Evolutionary conservation across 2,329 filamentous ascomycete genomes (phyloP).

Genomic region (Elsinoe perseae): DNA sequence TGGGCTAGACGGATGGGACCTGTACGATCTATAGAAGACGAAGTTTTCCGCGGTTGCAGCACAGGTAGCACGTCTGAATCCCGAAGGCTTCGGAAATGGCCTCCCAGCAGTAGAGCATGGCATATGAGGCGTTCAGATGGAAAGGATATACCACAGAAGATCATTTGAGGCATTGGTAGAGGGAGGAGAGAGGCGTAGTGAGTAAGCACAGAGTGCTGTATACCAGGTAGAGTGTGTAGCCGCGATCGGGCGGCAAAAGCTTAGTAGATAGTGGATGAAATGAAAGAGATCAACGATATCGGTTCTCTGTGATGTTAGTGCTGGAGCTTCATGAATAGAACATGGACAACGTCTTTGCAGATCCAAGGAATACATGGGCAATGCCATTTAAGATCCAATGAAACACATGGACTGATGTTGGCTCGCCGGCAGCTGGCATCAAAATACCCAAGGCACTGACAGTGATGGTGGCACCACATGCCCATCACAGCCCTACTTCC

Average conservation of each 20-base stretch:
- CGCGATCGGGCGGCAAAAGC: background rate
- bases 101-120: background rate
- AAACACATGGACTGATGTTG: no score
- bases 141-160: slow-evolving; percentile 9
- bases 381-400: no score
- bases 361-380: no score
- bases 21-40: slow-evolving; percentile 49
- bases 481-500: no score
- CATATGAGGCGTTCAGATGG: slow-evolving; percentile 3
- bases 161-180: background rate
- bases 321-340: no score
- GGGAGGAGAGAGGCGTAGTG: background rate
- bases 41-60: background rate
- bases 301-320: background rate
- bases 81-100: background rate
- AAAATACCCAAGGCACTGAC: no score
- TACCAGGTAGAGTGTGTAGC: background rate
- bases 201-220: background rate
- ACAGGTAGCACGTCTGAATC: background rate
- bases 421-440: no score
- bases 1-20: slow-evolving; percentile 55
- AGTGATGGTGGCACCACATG: no score
- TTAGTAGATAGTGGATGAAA: slow-evolving; percentile 4
- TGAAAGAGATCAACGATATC: background rate
- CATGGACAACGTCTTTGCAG: no score